phyloP scores from a whole-genome alignment of 176 grass and related monocot species.

The Oryza longistaminata region DNA sequence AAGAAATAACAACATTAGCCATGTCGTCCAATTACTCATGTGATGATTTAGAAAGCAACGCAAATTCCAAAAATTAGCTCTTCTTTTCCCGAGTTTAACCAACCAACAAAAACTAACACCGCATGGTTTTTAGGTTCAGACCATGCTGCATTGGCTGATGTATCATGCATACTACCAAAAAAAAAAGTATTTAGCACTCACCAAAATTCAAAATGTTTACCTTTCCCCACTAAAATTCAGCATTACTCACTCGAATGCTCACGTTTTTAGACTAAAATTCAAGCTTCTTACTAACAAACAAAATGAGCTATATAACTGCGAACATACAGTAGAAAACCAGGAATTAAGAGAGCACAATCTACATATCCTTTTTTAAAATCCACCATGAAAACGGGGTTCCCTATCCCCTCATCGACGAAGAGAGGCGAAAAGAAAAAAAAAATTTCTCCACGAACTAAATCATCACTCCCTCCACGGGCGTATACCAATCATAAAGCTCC shows the following conservation, averaged over 20 bases:
- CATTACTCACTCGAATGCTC: not conserved
- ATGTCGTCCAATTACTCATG: not conserved
- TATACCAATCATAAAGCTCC: not conserved
- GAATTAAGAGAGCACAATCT: not conserved
- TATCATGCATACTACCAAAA: not conserved
- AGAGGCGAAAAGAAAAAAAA: not conserved
- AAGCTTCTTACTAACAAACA: not conserved
- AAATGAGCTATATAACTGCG: not conserved
- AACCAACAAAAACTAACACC: not conserved
- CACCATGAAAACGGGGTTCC: not conserved
- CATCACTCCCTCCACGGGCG: no score
- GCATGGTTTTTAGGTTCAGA: not conserved
- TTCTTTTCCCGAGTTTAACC: slow-evolving; percentile 6
- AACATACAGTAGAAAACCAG: not conserved
- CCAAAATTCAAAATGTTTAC: not conserved
- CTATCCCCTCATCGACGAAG: not conserved
- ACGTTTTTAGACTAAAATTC: no score
- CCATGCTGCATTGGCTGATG: not conserved
- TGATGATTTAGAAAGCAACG: not conserved
- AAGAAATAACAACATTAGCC: not conserved
- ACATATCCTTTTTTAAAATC: not conserved
- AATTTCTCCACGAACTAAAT: not conserved
- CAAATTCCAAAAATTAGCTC: slow-evolving; percentile 5
- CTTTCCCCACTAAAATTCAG: not conserved
- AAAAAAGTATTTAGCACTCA: not conserved